Base-by-base conservation (phyloP, 164 flowering plant genomes). In the Macadamia tetraphylla region DNA sequence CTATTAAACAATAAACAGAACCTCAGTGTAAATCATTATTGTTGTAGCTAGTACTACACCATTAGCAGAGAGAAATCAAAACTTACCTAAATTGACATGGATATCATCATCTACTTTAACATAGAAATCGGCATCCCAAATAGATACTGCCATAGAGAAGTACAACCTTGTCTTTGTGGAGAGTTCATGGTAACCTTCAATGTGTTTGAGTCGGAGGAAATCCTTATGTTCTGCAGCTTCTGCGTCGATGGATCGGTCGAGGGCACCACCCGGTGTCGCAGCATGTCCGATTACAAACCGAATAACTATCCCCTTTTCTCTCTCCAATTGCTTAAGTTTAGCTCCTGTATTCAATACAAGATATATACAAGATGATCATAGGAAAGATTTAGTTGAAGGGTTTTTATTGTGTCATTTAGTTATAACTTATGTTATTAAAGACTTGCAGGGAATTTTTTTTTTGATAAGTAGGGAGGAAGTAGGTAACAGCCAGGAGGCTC, bases 51-150 rank as follows among this genome's bases (percentile, higher is more conserved):
- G 40, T 35, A 5, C 40, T 35, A 5, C 40, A 35, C 40, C 15
- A 44, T 18, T 18, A 6, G 32, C 10, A 44, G 53, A 15, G 6
- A 46, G 23, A 53, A 53, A 62, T 10, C 18, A 49, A 29, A 48
- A 46, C 67, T 15, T 29, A 84, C 93, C 96, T 62, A 90, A 63
- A 66, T 90, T 92, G 1, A 93, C 58, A 67, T 93, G 97, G 18
- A 93, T 84, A 72, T 93, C 98, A 59, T 93, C 97, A 62, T 91
- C 97, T 6, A 93, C 87, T 80, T 91, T 91, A 44, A 89, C 79
- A 60, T 87, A 91, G 78, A 94, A 91, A 1, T 88, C 91, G 1
- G 96, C 96, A 67, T 89, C 88, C 98, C 98, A 94, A 0, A 81
- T 74, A 7, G 91, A 46, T 18, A 76, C 73, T 1, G 84, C 95